Percentiles rank a stretch among this genome's conserved stretches.
These are phyloP conservation scores for Aegilops umbellulata DNA, from an alignment of 176 grass and related monocot species.

Conservation along the genomic window DNA sequence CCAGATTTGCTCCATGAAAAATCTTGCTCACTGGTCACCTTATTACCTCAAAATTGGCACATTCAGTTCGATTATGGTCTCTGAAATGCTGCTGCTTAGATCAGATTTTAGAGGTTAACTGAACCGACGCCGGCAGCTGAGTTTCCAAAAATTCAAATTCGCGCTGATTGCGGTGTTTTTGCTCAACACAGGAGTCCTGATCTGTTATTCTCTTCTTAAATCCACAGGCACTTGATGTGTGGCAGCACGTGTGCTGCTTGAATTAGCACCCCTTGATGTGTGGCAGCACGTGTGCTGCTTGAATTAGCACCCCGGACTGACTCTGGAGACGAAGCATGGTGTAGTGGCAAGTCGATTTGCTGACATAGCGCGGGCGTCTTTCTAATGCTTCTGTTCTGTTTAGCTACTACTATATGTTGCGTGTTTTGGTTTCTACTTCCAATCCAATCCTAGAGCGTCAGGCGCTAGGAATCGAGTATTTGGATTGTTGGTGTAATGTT, in stretches of 20 bases:
- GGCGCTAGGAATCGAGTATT: background rate
- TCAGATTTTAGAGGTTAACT: background rate
- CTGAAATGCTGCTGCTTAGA: background rate
- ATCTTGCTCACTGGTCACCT: background rate
- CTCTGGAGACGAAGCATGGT: background rate
- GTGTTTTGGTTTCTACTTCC: background rate
- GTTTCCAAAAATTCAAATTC: background rate
- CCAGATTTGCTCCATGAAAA: background rate
- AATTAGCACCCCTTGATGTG: slow-evolving; percentile 47
- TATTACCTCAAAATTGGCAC: background rate
- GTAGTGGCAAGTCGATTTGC: slow-evolving; percentile 33
- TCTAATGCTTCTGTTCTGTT: background rate
- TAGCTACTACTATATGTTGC: background rate
- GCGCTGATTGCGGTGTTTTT: background rate
- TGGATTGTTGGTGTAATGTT: background rate
- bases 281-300: slow-evolving; percentile 40
- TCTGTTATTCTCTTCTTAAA: background rate
- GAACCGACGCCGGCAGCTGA: background rate
- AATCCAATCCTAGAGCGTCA: background rate
- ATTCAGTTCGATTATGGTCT: background rate
- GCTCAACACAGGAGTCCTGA: background rate
- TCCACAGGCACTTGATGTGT: slow-evolving; percentile 55
- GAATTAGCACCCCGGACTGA: slow-evolving; percentile 16
- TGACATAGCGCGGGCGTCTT: background rate
- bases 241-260: slow-evolving; percentile 40